Base-by-base conservation (phyloP, 768 basidiomycete species). In the Boletus sp. region DNA sequence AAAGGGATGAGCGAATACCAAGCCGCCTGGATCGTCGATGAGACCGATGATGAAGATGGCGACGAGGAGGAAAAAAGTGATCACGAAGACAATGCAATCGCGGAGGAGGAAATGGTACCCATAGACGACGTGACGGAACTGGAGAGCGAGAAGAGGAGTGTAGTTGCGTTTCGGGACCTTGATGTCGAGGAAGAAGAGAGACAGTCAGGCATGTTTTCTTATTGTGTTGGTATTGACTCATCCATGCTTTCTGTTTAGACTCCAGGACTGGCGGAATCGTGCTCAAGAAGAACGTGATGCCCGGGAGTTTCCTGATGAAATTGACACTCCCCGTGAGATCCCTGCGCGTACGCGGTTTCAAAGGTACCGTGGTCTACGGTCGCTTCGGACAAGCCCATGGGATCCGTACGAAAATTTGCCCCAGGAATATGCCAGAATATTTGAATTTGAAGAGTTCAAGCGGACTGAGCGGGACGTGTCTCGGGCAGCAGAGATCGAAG, bases 1-100 rank as follows among this genome's bases (percentile, higher is more conserved):
- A 96, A 95, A 72, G 95, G 95, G 2, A 97, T 91, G 77, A 96
- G 92, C 71, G 87, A 92, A 63, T 98, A 98, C 67, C 96, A 98
- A 68, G 95, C 96, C 1, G 83, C 95, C 3, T 98, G 96, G 96
- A 93, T 98, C 55, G 72, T 93, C 23, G 94, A 97, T 53, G 90
- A 90, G 50, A 82, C 79, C 5, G 85, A 87, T 13, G 83, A 81
- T 1, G 87, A 84, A 0, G 82, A 77, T 4, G 79, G 74, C 0
- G 82, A 75, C 0, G 78, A 72, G 1, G 70, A 75, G 10, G 76
- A 70, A 5, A 72, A 68, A 6, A 78, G 79, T 7, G 77, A 76
- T 8, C 80, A 77, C 5, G 77, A 72, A 6, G 75, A 69, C 0
- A 52, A 53, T 14, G 41, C 2, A 0, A 67, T 64, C 27, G 70